These are phyloP conservation scores for Berberis vulgaris DNA, from an alignment of 164 flowering plant species.

Conservation along the genomic window DNA sequence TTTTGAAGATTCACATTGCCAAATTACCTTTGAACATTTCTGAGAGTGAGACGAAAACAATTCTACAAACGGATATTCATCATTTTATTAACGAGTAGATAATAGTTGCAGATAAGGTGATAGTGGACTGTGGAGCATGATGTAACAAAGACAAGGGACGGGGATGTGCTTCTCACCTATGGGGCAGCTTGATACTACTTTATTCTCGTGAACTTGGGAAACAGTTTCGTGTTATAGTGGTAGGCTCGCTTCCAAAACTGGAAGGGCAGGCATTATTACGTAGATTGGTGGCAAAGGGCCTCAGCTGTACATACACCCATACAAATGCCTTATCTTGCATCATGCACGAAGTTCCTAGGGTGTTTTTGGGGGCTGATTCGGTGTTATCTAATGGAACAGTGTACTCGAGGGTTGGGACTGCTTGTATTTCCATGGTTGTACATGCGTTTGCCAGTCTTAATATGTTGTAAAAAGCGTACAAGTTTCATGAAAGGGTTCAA, in stretches of 20 bases:
- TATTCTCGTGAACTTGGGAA: constrained; percentile 87
- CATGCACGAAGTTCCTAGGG: constrained; percentile 91
- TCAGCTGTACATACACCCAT: constrained; percentile 81
- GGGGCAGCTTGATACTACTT: constrained; percentile 62
- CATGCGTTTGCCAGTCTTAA: constrained; percentile 83
- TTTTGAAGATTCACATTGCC: constrained; percentile 59
- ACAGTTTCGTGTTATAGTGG: constrained; percentile 76
- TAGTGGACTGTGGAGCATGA: constrained; percentile 57
- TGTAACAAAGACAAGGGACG: constrained; percentile 80
- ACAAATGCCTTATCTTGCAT: constrained; percentile 83
- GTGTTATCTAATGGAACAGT: constrained; percentile 89
- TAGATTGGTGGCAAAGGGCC: constrained; percentile 64
- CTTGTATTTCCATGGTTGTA: constrained; percentile 93
- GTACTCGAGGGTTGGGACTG: constrained; percentile 90
- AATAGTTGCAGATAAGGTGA: constrained; percentile 70
- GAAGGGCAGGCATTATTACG: constrained; percentile 76
- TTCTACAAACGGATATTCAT: constrained; percentile 59
- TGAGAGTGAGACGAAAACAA: constrained; percentile 74
- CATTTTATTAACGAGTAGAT: constrained; percentile 79
- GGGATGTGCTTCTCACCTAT: constrained; percentile 88
- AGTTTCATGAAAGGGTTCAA: constrained; percentile 90
- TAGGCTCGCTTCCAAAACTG: constrained; percentile 90
- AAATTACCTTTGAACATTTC: constrained; percentile 54
- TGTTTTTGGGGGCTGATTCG: constrained; percentile 80
- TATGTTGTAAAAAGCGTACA: constrained; percentile 87